Base-by-base conservation (phyloP, 306 rosid genomes). In the Abrus precatorius region DNA sequence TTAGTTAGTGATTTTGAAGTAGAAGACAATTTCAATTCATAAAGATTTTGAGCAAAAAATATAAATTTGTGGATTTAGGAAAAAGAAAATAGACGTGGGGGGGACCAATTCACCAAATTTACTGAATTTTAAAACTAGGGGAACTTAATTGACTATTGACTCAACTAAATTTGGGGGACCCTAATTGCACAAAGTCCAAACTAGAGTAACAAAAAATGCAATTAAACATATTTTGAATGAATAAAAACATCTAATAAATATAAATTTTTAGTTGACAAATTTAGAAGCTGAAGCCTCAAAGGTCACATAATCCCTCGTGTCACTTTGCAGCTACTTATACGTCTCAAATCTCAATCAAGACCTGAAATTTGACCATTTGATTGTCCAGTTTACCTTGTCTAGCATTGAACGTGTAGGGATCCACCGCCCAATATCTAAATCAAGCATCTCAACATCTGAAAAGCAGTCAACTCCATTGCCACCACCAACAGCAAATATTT, bases 401-500 rank as follows among this genome's bases (percentile, higher is more conserved):
- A 86, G 82, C 98, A 95, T 92, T 28, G 98, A 93, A 76, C 91
- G 90, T 1, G 90, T 71, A 72, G 45, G 43, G 62, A 95, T 93
- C 99, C 98, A 93, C 65, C 91, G 84, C 41, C 97, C 99, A 81
- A 92, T 56, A 66, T 93, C 97, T 41, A 90, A 72, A 86, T 95
- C 99, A 41, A 95, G 94, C 99, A 95, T 95, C 77, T 95, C 99
- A 81, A 92, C 97, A 47, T 86, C 85, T 55, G 93, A 86, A 77
- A 85, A 95, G 77, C 89, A 83, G 7, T 86, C 87, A 28, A 70
- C 32, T 48, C 97, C 94, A 80, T 95, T 88, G 55, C 98, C 99
- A 2, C 98, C 97, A 55, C 98, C 99, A 75, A 95, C 75, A 66
- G 97, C 97, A 87, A 90, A 93, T 79, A 88, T 55, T 85, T 89